Evolutionary conservation across 202 grass and related monocot species (phyloP), one percentile per base, ranked within the genome.

Genomic region (Hordeum pubiflorum): DNA sequence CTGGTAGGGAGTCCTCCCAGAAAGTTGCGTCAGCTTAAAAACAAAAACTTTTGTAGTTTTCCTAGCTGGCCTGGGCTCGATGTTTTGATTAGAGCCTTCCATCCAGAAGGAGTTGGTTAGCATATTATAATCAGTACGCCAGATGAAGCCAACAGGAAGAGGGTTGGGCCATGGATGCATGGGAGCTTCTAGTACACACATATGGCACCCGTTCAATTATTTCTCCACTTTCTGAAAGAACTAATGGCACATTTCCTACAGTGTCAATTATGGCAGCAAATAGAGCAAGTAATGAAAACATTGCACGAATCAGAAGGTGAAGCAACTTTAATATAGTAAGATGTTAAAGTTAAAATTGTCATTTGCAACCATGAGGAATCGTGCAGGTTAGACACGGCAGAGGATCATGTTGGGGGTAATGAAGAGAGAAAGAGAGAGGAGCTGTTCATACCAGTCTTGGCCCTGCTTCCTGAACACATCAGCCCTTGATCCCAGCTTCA

Each of bases 381-480:
- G n/a, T 5, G 40, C 52, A 62, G 37, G 77, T 73, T 78, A 78
- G 63, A 36, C 79, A 43, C 44, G 69, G 69, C 67, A 81, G 55
- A 62, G 72, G 58, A 80, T 70, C 39, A 74, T 78, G 75, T 22
- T 48, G 27, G 56, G 44, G 69, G 57, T 32, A 72, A 75, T 10
- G 17, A 23, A 15, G 21, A 12, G 36, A 69, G 10, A 6, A 5
- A 52, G 41, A 52, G 37, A 26, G n/a, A 43, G 50, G 17, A 74
- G 70, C 13, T 43, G 36, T 75, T 38, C 84, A 7, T 97, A 97
- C 91, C 89, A 92, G 63, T 91, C 72, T 9, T 92, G 84, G 22
- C 91, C 91, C 91, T 92, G 84, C 83, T 86, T 89, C 83, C 69
- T 91, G 78, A 97, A 97, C 56, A 87, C 86, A 92, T 92, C 89